Evolutionary conservation across 31 red algal species (phyloP).

Genomic region (Odonthalia washingtoniensis): DNA sequence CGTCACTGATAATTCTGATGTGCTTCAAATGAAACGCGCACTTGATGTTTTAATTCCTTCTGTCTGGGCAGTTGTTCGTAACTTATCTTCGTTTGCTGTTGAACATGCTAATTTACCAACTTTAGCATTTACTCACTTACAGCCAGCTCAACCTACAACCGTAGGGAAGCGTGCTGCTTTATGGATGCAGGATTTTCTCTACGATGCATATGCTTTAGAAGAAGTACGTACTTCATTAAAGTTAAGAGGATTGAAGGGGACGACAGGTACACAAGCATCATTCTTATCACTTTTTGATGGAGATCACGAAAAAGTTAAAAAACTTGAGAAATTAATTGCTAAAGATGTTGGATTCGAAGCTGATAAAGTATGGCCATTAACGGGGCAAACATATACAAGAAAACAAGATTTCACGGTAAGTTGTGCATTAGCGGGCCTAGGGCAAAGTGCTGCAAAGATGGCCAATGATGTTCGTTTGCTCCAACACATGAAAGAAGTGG

Average conservation of each 20-base stretch:
- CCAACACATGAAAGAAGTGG: slow-evolving; percentile 96
- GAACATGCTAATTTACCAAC: slow-evolving; percentile 69
- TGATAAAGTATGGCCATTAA: slow-evolving; percentile 54
- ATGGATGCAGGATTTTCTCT: slow-evolving; percentile 93
- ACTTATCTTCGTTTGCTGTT: slow-evolving; percentile 76
- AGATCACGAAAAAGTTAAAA: slow-evolving; percentile 83
- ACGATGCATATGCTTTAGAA: slow-evolving; percentile 78
- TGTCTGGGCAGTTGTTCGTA: slow-evolving; percentile 57
- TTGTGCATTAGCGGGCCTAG: slow-evolving; percentile 81
- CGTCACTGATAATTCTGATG: slow-evolving; percentile 94
- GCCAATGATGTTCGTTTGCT: slow-evolving; percentile 91
- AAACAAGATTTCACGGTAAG: slow-evolving; percentile 93
- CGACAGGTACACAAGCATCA: slow-evolving; percentile 93
- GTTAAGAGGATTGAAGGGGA: slow-evolving; percentile 90
- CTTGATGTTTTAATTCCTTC: slow-evolving; percentile 77
- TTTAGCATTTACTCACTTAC: slow-evolving; percentile 92
- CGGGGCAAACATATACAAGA: slow-evolving; percentile 93
- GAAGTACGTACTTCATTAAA: slow-evolving; percentile 42
- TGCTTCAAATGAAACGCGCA: slow-evolving; percentile 79
- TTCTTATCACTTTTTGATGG: slow-evolving; percentile 93
- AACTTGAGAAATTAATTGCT: slow-evolving; percentile 77
- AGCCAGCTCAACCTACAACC: slow-evolving; percentile 97
- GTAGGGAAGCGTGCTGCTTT: slow-evolving; percentile 94
- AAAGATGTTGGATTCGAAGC: slow-evolving; percentile 81
- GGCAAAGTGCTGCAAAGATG: slow-evolving; percentile 93